Evolutionary conservation across 2,329 filamentous ascomycete genomes (phyloP), one percentile per base, ranked within the genome.

Genomic region (Alternaria brassicicola): DNA sequence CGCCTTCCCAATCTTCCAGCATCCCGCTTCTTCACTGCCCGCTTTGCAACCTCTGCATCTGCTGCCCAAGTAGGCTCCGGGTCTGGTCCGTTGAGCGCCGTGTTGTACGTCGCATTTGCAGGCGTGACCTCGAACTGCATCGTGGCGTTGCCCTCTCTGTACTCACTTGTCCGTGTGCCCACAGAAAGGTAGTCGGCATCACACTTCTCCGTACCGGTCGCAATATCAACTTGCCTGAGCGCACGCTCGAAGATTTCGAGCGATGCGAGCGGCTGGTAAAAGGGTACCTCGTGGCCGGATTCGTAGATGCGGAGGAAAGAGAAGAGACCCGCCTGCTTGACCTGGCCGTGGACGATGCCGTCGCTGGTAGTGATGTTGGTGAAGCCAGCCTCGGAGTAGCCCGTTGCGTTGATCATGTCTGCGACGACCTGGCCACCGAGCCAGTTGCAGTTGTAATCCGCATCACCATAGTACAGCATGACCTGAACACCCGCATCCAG

Each of bases 241-340:
- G 79, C 80, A 12, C 84, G 78, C 70, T 81, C 75, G 61, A 85
- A 84, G 58, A 85, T 76, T 59, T 80, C 79, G 12, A 84, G 72
- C 7, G 83, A 72, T 12, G 78, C 80, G 30, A 82, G 73, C 3
- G 80, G 85, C 66, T 85, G 84, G 69, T 86, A 86, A 68, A 84
- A 85, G 0, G 83, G 84, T 1, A 83, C 81, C 66, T 82, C 79
- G 52, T 83, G 82, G 4, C 82, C 81, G 7, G 76, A 74, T 56
- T 83, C 80, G 68, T 81, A 83, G 61, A 85, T 77, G 23, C 84
- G 77, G 6, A 80, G 76, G 68, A 84, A 84, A 43, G 78, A 80
- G 71, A 82, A 85, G 53, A 79, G 78, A 15, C 78, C 83, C 4
- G 79, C 75, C 70, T 86, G 84, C 69, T 79, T 82, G 19, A 83